These are phyloP conservation scores for Arachis monticola DNA, from an alignment of 331 rosid genomes.

Conservation along the genomic window DNA sequence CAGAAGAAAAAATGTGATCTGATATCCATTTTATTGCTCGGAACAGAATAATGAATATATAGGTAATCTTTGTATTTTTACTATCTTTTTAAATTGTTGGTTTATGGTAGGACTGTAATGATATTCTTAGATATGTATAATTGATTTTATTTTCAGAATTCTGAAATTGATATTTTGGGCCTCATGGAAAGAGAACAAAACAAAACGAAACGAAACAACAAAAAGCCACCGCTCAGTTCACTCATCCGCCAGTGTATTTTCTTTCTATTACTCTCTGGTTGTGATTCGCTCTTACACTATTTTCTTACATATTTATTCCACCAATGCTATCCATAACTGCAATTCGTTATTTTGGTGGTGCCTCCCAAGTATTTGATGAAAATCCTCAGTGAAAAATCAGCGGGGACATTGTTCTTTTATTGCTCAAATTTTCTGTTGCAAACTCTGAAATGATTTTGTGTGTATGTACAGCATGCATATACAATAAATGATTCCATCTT, in stretches of 20 bases:
- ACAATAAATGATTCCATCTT: neutral
- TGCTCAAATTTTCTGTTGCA: slow-evolving; percentile 10
- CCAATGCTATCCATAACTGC: slow-evolving; percentile 23
- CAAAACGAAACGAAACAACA: too few relatives aligned
- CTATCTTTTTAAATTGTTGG: too few relatives aligned
- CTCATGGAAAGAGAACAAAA: too few relatives aligned
- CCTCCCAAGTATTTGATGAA: slow-evolving; percentile 43
- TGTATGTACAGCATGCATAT: slow-evolving; percentile 44
- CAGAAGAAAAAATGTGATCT: neutral
- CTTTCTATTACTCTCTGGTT: neutral
- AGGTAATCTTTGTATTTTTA: too few relatives aligned
- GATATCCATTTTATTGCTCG: slow-evolving; percentile 1
- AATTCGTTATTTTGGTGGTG: neutral
- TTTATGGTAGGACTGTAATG: too few relatives aligned
- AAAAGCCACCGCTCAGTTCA: too few relatives aligned
- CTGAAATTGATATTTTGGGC: too few relatives aligned
- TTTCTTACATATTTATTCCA: neutral
- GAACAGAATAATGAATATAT: neutral
- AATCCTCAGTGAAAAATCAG: slow-evolving; percentile 22
- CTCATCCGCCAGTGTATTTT: neutral
- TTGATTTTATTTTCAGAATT: too few relatives aligned
- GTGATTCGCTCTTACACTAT: neutral
- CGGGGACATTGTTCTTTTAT: slow-evolving; percentile 13
- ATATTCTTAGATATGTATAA: too few relatives aligned
- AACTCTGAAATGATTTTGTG: slow-evolving; percentile 30